Evolutionary conservation across 2,329 filamentous ascomycete species (phyloP), one percentile per base, ranked within the genome.

Genomic region (Aspergillus sp.): DNA sequence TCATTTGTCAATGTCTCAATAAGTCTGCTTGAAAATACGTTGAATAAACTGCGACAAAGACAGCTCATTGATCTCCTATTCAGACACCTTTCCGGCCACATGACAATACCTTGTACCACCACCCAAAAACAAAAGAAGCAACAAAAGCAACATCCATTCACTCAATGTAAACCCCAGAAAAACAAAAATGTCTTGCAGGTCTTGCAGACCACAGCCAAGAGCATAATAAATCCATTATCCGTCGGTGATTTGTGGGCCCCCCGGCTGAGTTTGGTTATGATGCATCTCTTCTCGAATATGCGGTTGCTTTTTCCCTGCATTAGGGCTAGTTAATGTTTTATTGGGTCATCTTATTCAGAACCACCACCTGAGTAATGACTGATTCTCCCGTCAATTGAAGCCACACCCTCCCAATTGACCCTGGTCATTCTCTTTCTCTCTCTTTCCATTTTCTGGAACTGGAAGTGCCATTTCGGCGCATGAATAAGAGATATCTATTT

Each of bases 401-500:
- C 37, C 10, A 19, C 22, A 9, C 10, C 5, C 17, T 22, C 15
- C 13, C 37, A 39, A 39, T 39, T 12, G 9, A 37, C 7, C 5
- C 13, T n/a, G n/a, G n/a, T 37, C 17, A 1, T 13, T 17, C 17
- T 19, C 17, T 19, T 10, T 20, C 27, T n/a, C 20, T 19, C 5
- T 27, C 19, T n/a, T 43, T 44, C 41, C 23, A 20, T 46, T 20
- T 12, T 42, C 13, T 37, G 19, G 19, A 13, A 32, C 13, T 37
- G 19, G 19, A 13, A 32, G 19, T 49, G 15, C 46, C 46, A 15
- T 20, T 44, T 47, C 13, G 41, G 38, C 15, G 20, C 38, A 39
- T 50, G 35, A 50, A 52, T 53, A 52, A 32, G 38, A 20, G 41
- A 23, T 33, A 4, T 41, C 17, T 44, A 44, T 44, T 44, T 44